phyloP scores from a whole-genome alignment of 345 rosid species.

The Acer saccharum region DNA sequence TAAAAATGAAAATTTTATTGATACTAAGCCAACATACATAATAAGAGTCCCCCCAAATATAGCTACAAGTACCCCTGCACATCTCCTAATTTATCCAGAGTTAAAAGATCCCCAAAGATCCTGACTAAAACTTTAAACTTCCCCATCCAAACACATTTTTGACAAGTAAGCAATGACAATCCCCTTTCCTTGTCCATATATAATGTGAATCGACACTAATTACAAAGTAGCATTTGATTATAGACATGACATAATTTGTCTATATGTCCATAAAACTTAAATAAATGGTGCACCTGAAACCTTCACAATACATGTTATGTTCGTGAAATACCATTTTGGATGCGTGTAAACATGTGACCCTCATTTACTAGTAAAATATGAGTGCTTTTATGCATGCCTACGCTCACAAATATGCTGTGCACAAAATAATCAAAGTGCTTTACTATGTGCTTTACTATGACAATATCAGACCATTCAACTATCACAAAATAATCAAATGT shows the following conservation, averaged over 20 bases:
- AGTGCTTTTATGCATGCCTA: neutral
- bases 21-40: neutral
- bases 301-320: neutral
- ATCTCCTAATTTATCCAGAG: neutral
- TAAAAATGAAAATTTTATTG: neutral
- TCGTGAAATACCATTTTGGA: neutral
- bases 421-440: neutral
- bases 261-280: neutral
- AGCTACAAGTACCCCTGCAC: neutral
- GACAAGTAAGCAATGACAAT: too few species aligned
- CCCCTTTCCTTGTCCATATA: too few species aligned
- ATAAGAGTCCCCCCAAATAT: neutral
- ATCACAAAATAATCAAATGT: neutral
- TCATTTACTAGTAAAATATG: neutral
- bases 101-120: neutral
- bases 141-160: too few species aligned
- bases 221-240: too few species aligned
- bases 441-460: neutral
- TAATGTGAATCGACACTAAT: too few species aligned
- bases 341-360: neutral
- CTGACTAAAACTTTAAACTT: too few species aligned
- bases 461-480: neutral
- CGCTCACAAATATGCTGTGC: neutral
- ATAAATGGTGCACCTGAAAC: neutral
- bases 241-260: too few species aligned